These are phyloP conservation scores for Rhynchospora pubera DNA, from an alignment of 176 grass and related monocot genomes.

Conservation along the genomic window DNA sequence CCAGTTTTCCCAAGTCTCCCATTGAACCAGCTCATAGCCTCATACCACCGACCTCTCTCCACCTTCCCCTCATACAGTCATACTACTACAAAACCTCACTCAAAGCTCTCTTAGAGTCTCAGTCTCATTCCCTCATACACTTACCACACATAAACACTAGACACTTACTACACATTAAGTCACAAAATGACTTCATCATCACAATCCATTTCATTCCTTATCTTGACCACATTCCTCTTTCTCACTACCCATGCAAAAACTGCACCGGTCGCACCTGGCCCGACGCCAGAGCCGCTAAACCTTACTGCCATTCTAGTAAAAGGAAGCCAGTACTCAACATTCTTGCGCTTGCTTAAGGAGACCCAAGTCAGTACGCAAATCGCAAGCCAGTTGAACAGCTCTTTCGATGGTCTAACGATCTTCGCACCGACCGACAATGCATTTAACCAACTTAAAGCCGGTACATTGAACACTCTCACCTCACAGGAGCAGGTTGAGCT, in stretches of 20 bases:
- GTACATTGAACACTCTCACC: constrained; percentile 66
- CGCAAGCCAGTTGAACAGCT: constrained; percentile 81
- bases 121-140: not conserved
- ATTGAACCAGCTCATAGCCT: constrained; percentile 27
- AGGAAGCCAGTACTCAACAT: constrained; percentile 58
- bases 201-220: not conserved
- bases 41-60: not conserved
- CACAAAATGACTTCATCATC: constrained; percentile 2
- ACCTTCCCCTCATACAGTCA: not conserved
- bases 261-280: constrained; percentile 9
- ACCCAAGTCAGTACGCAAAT: constrained; percentile 71
- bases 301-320: constrained; percentile 63
- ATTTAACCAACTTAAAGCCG: constrained; percentile 72
- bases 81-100: constrained; percentile 21
- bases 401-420: constrained; percentile 59
- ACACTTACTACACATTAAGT: not conserved
- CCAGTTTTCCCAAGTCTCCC: not conserved
- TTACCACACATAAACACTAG: not conserved
- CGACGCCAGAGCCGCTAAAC: constrained; percentile 37
- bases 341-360: constrained; percentile 61
- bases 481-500: constrained; percentile 77
- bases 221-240: constrained; percentile 11
- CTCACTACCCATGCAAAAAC: constrained; percentile 5
- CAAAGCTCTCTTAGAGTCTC: not conserved
- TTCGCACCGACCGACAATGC: constrained; percentile 95